Percentiles rank a stretch among this genome's conserved stretches.
phyloP scores from a whole-genome alignment of 2,329 filamentous ascomycete species.

The Aspergillus felis region DNA sequence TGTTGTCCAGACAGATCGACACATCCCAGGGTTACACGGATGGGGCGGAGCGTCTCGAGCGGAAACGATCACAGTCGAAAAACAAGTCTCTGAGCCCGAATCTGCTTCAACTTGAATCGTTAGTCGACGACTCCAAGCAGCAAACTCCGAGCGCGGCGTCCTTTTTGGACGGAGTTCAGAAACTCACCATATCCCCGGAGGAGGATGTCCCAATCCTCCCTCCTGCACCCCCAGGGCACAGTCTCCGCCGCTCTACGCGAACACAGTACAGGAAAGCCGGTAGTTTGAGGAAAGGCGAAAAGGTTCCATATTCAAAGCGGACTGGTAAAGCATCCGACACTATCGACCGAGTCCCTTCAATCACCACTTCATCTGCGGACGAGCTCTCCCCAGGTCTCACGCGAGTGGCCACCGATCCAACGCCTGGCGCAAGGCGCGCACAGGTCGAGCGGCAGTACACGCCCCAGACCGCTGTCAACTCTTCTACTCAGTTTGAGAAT shows the following conservation, averaged over 20 bases:
- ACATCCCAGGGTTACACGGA: constrained; percentile 72
- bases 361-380: constrained; percentile 31
- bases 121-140: constrained; percentile 74
- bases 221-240: constrained; percentile 66
- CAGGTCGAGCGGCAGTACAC: constrained; percentile 43
- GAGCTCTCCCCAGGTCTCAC: constrained; percentile 30
- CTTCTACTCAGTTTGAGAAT: constrained; percentile 22
- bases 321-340: constrained; percentile 60
- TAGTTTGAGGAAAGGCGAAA: constrained; percentile 75
- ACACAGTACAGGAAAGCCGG: constrained; percentile 82
- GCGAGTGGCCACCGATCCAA: constrained; percentile 36
- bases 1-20: constrained; percentile 89
- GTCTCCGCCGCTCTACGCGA: constrained; percentile 81
- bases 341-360: constrained; percentile 49
- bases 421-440: constrained; percentile 31
- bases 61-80: constrained; percentile 62
- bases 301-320: constrained; percentile 71
- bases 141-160: constrained; percentile 65
- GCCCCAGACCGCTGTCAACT: constrained; percentile 25
- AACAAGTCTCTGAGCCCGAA: constrained; percentile 60
- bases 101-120: constrained; percentile 66
- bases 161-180: constrained; percentile 41
- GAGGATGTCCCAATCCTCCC: constrained; percentile 87
- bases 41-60: constrained; percentile 73
- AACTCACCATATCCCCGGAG: constrained; percentile 40